These are phyloP conservation scores for Aspergillus baeticus DNA, from an alignment of 495 filamentous ascomycete genomes.

Conservation along the genomic window DNA sequence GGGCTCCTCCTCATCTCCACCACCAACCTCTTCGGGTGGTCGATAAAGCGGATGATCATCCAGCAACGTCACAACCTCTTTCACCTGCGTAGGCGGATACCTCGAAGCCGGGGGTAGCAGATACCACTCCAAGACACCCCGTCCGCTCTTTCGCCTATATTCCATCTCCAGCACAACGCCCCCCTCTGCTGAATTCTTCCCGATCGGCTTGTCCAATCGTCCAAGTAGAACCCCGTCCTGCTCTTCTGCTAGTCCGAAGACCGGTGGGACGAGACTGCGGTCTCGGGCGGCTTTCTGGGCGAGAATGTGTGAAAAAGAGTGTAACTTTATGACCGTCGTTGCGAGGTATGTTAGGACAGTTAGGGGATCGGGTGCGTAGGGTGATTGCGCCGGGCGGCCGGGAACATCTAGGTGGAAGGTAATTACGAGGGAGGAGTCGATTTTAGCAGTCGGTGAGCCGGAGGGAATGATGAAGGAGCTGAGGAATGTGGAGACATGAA, in stretches of 20 bases:
- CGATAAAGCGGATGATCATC: constrained; percentile 75
- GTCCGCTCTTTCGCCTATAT: constrained; percentile 74
- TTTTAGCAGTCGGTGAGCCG: constrained; percentile 21
- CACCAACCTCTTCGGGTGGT: constrained; percentile 37
- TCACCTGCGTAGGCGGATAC: constrained; percentile 33
- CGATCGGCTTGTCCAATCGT: constrained; percentile 38
- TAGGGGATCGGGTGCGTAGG: constrained; percentile 68
- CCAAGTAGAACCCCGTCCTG: constrained; percentile 73
- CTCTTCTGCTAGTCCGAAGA: constrained; percentile 73
- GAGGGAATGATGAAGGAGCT: constrained; percentile 33
- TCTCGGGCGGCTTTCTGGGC: constrained; percentile 65
- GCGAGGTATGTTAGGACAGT: constrained; percentile 60
- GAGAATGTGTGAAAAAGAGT: constrained; percentile 68
- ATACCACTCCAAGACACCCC: constrained; percentile 75
- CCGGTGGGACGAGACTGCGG: constrained; percentile 65
- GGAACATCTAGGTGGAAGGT: constrained; percentile 47
- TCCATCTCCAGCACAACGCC: constrained; percentile 82
- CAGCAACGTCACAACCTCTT: constrained; percentile 63
- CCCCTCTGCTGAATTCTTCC: constrained; percentile 48
- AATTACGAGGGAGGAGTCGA: constrained; percentile 43
- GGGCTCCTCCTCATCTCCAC: constrained; percentile 45
- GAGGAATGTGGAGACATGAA: constrained; percentile 40
- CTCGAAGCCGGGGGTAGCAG: constrained; percentile 54
- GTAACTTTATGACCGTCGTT: constrained; percentile 62
- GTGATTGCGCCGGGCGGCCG: constrained; percentile 49